Percentiles rank a stretch among this genome's conserved stretches.
Evolutionary conservation across 2,329 filamentous ascomycete genomes (phyloP).

Genomic region (Nannizzia gypsea): DNA sequence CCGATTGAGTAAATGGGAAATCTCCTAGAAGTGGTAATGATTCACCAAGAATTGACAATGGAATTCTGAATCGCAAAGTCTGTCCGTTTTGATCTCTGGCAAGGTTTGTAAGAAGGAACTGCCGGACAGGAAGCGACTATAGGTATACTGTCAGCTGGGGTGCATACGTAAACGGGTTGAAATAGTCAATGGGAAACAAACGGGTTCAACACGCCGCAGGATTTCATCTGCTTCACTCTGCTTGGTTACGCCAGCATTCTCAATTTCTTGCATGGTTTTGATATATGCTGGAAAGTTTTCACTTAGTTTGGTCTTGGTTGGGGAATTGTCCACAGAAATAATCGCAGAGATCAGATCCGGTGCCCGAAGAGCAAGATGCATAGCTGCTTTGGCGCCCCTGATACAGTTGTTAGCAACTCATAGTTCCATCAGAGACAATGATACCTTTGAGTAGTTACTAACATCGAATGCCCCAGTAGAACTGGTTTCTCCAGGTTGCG

Average conservation of each 20-base stretch:
- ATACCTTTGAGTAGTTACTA: slow-evolving; percentile 20
- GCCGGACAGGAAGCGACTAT: slow-evolving; percentile 61
- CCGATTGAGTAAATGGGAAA: slow-evolving; percentile 72
- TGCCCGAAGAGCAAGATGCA: slow-evolving; percentile 62
- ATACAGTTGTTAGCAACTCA: not conserved
- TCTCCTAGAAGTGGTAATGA: slow-evolving; percentile 67
- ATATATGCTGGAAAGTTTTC: slow-evolving; percentile 51
- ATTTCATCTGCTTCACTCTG: slow-evolving; percentile 73
- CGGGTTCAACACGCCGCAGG: slow-evolving; percentile 59
- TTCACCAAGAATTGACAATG: slow-evolving; percentile 56
- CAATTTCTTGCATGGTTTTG: slow-evolving; percentile 66
- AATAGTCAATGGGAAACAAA: slow-evolving; percentile 22
- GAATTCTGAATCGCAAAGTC: slow-evolving; percentile 63
- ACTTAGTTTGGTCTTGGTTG: slow-evolving; percentile 60
- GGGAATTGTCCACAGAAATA: slow-evolving; percentile 77
- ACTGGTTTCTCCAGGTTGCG: slow-evolving; percentile 53
- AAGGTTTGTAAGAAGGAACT: slow-evolving; percentile 85
- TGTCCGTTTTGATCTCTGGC: slow-evolving; percentile 43
- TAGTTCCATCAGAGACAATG: not conserved
- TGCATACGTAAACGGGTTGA: not conserved
- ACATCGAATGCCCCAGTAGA: slow-evolving; percentile 84
- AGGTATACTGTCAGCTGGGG: not conserved
- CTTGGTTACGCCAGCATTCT: slow-evolving; percentile 53
- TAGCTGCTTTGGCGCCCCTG: slow-evolving; percentile 78
- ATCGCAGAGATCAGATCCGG: slow-evolving; percentile 55